Evolutionary conservation across 768 basidiomycete species (phyloP).

Genomic region (Russula lepida): DNA sequence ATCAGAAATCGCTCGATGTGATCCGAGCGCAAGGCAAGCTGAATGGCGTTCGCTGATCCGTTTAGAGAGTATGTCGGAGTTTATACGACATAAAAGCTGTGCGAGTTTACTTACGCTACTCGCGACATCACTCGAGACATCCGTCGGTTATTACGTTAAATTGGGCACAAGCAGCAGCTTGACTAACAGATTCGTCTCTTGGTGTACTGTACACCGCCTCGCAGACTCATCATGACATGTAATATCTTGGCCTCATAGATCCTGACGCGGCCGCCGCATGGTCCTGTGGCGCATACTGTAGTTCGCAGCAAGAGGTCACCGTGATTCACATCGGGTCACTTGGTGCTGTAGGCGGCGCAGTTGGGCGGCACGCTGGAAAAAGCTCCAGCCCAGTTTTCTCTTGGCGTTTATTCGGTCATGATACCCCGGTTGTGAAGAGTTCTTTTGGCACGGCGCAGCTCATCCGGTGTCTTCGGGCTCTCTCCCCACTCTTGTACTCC

Average conservation of each 20-base stretch:
- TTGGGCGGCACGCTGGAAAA: constrained; percentile 98
- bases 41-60: constrained; percentile 70
- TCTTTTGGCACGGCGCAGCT: too few relatives aligned
- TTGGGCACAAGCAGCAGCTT: constrained; percentile 52
- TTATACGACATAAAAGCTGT: constrained; percentile 56
- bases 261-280: constrained; percentile 69
- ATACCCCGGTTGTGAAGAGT: too few relatives aligned
- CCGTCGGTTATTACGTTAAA: constrained; percentile 45
- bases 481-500: too few relatives aligned
- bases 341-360: constrained; percentile 82
- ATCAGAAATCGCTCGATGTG: constrained; percentile 38
- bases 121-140: constrained; percentile 52
- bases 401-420: too few relatives aligned
- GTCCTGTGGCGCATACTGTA: constrained; percentile 62
- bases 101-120: constrained; percentile 74
- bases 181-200: too few relatives aligned
- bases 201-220: constrained; percentile 68
- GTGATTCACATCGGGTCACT: too few relatives aligned
- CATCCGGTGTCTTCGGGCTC: too few relatives aligned
- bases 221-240: constrained; percentile 48
- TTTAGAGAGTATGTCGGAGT: constrained; percentile 56
- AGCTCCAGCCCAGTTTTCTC: too few relatives aligned
- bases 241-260: constrained; percentile 30
- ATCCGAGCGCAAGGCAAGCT: constrained; percentile 50
- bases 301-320: constrained; percentile 86